phyloP scores from a whole-genome alignment of 2,329 filamentous ascomycete genomes.

The Thielaviopsis ethacetica region DNA sequence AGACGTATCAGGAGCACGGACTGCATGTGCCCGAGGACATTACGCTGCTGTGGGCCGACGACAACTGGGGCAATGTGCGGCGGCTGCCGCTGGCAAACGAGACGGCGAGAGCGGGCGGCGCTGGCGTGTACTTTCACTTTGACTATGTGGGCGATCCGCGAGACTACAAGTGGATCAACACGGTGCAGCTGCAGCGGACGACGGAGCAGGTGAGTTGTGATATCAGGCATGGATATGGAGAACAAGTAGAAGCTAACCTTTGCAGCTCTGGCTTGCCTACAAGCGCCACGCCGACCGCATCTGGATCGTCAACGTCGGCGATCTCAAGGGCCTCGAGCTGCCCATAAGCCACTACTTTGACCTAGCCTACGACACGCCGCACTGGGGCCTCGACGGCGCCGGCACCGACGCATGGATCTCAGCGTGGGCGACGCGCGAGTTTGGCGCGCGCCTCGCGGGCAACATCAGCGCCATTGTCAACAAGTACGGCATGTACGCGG shows the following conservation, averaged over 20 bases:
- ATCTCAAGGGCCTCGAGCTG: slow-evolving; percentile 47
- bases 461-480: slow-evolving; percentile 36
- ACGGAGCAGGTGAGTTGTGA: slow-evolving; percentile 26
- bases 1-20: slow-evolving; percentile 49
- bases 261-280: slow-evolving; percentile 42
- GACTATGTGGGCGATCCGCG: slow-evolving; percentile 34
- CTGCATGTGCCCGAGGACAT: slow-evolving; percentile 45
- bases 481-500: slow-evolving; percentile 24
- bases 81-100: slow-evolving; percentile 44
- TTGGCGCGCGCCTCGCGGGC: slow-evolving; percentile 30
- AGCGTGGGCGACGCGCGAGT: slow-evolving; percentile 41
- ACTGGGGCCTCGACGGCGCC: slow-evolving; percentile 39
- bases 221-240: not conserved
- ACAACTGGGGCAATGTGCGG: slow-evolving; percentile 52
- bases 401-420: slow-evolving; percentile 39
- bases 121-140: slow-evolving; percentile 49
- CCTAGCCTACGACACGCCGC: slow-evolving; percentile 45
- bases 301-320: slow-evolving; percentile 53
- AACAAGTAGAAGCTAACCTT: not conserved
- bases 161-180: slow-evolving; percentile 46
- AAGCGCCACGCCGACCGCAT: slow-evolving; percentile 41
- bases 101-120: slow-evolving; percentile 40
- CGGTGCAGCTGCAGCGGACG: slow-evolving; percentile 43
- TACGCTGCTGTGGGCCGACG: slow-evolving; percentile 52
- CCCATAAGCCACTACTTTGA: slow-evolving; percentile 53